phyloP scores from a whole-genome alignment of 2,329 filamentous ascomycete species.

The Penicillium hordei region DNA sequence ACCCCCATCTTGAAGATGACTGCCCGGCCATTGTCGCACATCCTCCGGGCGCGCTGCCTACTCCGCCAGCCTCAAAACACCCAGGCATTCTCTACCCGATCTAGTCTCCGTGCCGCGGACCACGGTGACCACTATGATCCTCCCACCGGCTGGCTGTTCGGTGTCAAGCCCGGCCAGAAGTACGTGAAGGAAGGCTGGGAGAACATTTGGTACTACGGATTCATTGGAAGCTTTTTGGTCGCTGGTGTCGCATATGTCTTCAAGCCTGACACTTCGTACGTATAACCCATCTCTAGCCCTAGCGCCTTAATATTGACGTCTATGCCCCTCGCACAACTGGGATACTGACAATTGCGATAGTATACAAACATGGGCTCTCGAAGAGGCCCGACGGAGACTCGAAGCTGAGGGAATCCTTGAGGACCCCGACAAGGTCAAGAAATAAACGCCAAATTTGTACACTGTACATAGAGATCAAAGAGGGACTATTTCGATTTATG shows the following conservation, averaged over 20 bases:
- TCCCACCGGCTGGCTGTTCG: slow-evolving; percentile 88
- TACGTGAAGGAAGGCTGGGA: slow-evolving; percentile 97
- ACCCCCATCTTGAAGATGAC: slow-evolving; percentile 37
- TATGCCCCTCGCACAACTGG: not conserved
- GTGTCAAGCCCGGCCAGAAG: slow-evolving; percentile 92
- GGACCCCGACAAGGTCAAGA: slow-evolving; percentile 64
- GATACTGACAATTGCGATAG: slow-evolving; percentile 51
- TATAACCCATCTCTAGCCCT: slow-evolving; percentile 34
- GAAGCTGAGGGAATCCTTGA: slow-evolving; percentile 92
- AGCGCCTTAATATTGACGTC: not conserved
- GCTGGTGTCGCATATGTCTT: slow-evolving; percentile 83
- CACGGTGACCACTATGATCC: slow-evolving; percentile 83
- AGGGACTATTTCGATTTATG: slow-evolving; percentile 32
- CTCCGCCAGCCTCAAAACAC: slow-evolving; percentile 37
- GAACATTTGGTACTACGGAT: slow-evolving; percentile 77
- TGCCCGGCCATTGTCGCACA: slow-evolving; percentile 40
- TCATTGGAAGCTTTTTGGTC: slow-evolving; percentile 73
- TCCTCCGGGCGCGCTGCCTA: slow-evolving; percentile 42
- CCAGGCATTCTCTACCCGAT: slow-evolving; percentile 44
- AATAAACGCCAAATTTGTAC: slow-evolving; percentile 43
- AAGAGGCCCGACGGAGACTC: slow-evolving; percentile 92
- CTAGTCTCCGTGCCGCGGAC: slow-evolving; percentile 45
- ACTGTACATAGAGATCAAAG: slow-evolving; percentile 44
- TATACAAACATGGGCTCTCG: slow-evolving; percentile 98
- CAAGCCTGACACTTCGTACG: slow-evolving; percentile 98